Evolutionary conservation across 1,139 yeast species (phyloP).

Genomic region (Scheffersomyces titani): DNA sequence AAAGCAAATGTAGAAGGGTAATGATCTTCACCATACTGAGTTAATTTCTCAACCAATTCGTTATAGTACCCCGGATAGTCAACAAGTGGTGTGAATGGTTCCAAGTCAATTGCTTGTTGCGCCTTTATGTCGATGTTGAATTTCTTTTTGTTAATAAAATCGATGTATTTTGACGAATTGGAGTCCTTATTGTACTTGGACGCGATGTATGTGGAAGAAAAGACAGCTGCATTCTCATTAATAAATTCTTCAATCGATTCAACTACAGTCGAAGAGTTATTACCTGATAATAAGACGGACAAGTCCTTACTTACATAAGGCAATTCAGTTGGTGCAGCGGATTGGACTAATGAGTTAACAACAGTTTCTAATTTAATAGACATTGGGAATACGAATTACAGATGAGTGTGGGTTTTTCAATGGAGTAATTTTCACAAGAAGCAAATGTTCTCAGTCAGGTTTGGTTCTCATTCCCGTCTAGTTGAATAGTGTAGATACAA

Average conservation of each 20-base stretch:
- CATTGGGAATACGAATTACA: neutral
- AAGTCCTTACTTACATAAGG: constrained; percentile 29
- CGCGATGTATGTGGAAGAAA: constrained; percentile 35
- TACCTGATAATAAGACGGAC: constrained; percentile 19
- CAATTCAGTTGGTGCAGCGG: constrained; percentile 48
- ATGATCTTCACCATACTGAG: constrained; percentile 46
- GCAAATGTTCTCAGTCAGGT: neutral
- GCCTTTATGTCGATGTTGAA: constrained; percentile 64
- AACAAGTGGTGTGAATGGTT: constrained; percentile 29
- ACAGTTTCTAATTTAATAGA: constrained; percentile 22
- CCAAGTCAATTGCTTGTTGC: constrained; percentile 52
- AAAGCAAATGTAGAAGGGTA: constrained; percentile 57
- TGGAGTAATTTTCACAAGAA: neutral
- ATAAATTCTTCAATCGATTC: constrained; percentile 32
- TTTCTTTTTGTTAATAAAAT: constrained; percentile 41
- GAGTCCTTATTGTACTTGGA: constrained; percentile 33
- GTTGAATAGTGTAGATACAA: neutral
- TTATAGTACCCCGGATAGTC: constrained; percentile 32
- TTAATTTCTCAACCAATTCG: constrained; percentile 31
- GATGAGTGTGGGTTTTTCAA: neutral
- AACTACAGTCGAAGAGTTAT: constrained; percentile 19
- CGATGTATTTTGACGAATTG: constrained; percentile 39
- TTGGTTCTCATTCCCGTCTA: neutral
- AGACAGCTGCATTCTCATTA: constrained; percentile 30
- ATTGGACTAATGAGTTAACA: constrained; percentile 34